Percentiles rank a stretch among this genome's conserved stretches.
phyloP scores from a whole-genome alignment of 164 flowering plant genomes.

The Magnolia sinica region DNA sequence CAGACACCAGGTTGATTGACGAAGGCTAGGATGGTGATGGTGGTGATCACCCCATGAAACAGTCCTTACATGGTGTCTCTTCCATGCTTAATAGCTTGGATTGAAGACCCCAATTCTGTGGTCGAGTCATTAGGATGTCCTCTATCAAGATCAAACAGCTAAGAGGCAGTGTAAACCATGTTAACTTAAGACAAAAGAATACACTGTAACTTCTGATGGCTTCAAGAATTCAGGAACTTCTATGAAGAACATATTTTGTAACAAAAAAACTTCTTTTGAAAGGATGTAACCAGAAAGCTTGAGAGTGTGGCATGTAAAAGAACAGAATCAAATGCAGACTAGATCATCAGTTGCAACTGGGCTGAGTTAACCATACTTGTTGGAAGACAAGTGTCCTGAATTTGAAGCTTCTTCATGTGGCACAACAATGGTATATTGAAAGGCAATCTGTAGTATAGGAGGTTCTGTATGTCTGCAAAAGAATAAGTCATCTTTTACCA shows the following conservation, averaged over 20 bases:
- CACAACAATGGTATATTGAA: slow-evolving; percentile 84
- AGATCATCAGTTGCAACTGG: not conserved
- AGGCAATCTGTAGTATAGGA: slow-evolving; percentile 87
- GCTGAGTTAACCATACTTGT: slow-evolving; percentile 51
- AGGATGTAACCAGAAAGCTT: not conserved
- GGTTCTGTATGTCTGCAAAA: slow-evolving; percentile 70
- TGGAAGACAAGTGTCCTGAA: slow-evolving; percentile 37
- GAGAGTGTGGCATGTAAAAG: not conserved
- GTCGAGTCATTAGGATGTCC: not conserved
- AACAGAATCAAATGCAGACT: not conserved
- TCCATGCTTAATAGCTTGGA: not conserved
- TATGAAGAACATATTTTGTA: no score
- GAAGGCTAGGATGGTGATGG: not conserved
- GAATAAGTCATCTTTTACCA: not conserved
- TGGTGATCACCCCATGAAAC: no score
- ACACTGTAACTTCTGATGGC: not conserved
- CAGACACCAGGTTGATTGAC: not conserved
- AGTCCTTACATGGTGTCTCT: not conserved
- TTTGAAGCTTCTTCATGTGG: slow-evolving; percentile 66
- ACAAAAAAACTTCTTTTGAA: not conserved
- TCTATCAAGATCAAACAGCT: not conserved
- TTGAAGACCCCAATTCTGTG: not conserved
- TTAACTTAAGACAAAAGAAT: not conserved
- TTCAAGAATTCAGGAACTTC: not conserved
- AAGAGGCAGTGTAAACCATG: not conserved